A percentile compares a stretch with the other conserved stretches of the same genome.
phyloP scores from a whole-genome alignment of 306 rosid genomes.

The Dalbergia cultrata region DNA sequence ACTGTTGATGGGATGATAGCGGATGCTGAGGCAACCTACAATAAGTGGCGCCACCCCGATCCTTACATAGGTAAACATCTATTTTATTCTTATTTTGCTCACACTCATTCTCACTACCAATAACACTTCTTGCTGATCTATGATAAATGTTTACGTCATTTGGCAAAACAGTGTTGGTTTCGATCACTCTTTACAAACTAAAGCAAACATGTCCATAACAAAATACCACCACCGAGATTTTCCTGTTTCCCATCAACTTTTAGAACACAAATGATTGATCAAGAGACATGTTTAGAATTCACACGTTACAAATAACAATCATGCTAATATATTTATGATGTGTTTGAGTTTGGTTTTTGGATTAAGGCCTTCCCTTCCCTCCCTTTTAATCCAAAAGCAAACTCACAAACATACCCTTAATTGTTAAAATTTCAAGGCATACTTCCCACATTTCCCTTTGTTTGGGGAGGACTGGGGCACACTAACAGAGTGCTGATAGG shows the following conservation, averaged over 20 bases:
- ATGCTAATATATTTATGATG: not conserved
- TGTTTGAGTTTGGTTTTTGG: too few species aligned
- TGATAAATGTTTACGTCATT: not conserved
- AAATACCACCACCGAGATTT: not conserved
- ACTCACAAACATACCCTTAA: too few species aligned
- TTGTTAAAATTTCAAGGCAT: not conserved
- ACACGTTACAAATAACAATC: not conserved
- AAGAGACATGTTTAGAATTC: not conserved
- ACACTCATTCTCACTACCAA: not conserved
- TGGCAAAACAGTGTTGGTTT: not conserved
- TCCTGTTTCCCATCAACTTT: not conserved
- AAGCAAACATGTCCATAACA: not conserved
- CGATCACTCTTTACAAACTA: not conserved
- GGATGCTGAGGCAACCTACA: conserved; percentile 75
- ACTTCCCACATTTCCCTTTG: not conserved
- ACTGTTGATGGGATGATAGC: conserved; percentile 81
- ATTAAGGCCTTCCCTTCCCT: too few species aligned
- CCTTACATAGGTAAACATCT: conserved; percentile 81
- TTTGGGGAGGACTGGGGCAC: not conserved
- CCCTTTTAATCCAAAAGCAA: too few species aligned
- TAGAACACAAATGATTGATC: too few species aligned
- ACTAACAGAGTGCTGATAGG: not conserved
- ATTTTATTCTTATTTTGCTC: not conserved
- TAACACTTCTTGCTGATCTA: too few species aligned
- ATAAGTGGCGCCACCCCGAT: conserved; percentile 97